Conservation (phyloP, 805 yeast species). For the Saccharomycopsis javanensis region DNA sequence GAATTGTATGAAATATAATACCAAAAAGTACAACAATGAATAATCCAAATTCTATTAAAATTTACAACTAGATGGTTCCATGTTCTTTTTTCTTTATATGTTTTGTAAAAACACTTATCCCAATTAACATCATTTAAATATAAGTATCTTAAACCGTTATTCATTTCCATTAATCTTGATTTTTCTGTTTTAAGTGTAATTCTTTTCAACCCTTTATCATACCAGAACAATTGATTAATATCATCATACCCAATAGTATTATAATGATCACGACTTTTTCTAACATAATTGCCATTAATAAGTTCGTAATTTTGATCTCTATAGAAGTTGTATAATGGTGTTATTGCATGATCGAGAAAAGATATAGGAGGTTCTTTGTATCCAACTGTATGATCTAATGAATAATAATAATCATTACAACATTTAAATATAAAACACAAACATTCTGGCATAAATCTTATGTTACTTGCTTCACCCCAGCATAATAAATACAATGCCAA, state of each 20-base stretch:
- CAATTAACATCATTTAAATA: constrained; percentile 49
- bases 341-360: constrained; percentile 58
- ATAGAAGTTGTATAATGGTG: constrained; percentile 62
- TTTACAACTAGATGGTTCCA: constrained; percentile 70
- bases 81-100: constrained; percentile 63
- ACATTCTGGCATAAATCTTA: constrained; percentile 85
- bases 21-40: constrained; percentile 72
- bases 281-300: constrained; percentile 35
- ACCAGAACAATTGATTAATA: constrained; percentile 83
- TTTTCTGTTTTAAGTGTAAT: constrained; percentile 39
- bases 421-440: constrained; percentile 77
- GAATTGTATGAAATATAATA: constrained; percentile 61
- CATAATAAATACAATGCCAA: constrained; percentile 59
- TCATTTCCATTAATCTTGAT: constrained; percentile 40
- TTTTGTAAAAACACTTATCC: constrained; percentile 60
- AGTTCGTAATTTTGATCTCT: constrained; percentile 43
- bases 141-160: constrained; percentile 46
- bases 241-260: constrained; percentile 80
- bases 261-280: constrained; percentile 54
- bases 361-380: constrained; percentile 27
- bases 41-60: constrained; percentile 72
- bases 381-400: constrained; percentile 31
- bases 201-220: constrained; percentile 54
- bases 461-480: constrained; percentile 88
- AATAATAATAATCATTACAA: constrained; percentile 56